Percentiles rank a stretch among this genome's conserved stretches.
Conservation (phyloP, 768 basidiomycete genomes). For the Trametes gibbosa region DNA sequence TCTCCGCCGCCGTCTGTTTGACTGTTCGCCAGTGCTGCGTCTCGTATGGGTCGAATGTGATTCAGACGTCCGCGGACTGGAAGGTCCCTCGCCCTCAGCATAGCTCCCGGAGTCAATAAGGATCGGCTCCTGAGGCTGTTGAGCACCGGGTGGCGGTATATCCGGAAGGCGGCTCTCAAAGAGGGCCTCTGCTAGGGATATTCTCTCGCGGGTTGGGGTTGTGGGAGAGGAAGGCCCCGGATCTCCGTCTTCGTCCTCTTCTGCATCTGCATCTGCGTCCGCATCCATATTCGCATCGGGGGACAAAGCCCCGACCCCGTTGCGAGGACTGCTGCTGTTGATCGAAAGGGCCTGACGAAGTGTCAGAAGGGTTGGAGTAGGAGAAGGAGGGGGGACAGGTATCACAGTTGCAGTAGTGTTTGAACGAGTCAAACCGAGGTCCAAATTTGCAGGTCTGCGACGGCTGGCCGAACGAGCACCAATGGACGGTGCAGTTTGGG, state of each 20-base stretch:
- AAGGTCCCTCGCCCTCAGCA: constrained; percentile 42
- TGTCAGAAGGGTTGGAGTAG: constrained; percentile 59
- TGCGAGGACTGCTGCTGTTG: constrained; percentile 39
- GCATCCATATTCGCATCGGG: constrained; percentile 39
- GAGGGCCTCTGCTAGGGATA: constrained; percentile 71
- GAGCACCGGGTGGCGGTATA: constrained; percentile 66
- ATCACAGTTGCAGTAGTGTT: constrained; percentile 35
- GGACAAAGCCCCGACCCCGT: constrained; percentile 7
- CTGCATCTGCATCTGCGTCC: constrained; percentile 49
- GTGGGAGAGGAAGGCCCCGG: constrained; percentile 30
- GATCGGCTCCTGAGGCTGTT: constrained; percentile 66
- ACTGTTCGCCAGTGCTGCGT: constrained; percentile 32
- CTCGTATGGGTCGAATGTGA: constrained; percentile 24
- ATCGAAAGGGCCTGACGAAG: constrained; percentile 61
- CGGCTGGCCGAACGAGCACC: constrained; percentile 39
- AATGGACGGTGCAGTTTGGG: constrained; percentile 24
- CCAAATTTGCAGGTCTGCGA: constrained; percentile 67
- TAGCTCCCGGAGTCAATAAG: constrained; percentile 43
- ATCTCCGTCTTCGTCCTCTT: constrained; percentile 45
- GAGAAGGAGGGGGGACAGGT: constrained; percentile 47
- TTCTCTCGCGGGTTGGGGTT: constrained; percentile 47
- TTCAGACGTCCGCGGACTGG: constrained; percentile 49
- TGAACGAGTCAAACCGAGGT: constrained; percentile 40
- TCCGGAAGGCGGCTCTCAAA: constrained; percentile 78
- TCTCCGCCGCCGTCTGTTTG: constrained; percentile 51